Percentiles rank a stretch among this genome's conserved stretches.
These are phyloP conservation scores for Boletus rubescentipes DNA, from an alignment of 768 basidiomycete genomes.

Conservation along the genomic window DNA sequence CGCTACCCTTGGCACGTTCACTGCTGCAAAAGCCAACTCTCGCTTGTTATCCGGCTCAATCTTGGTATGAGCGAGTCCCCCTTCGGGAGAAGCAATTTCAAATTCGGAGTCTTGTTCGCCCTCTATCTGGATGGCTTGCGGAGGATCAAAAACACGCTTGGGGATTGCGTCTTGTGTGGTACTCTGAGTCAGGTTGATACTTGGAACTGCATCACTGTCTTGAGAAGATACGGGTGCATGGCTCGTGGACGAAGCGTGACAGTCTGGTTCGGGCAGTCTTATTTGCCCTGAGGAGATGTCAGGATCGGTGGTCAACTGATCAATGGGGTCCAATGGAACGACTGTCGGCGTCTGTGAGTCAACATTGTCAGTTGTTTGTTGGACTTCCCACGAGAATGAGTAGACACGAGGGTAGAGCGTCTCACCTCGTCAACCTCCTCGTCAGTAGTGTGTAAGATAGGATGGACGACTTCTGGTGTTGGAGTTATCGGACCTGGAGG, in stretches of 20 bases:
- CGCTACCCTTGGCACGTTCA: slow-evolving; percentile 59
- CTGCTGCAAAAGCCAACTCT: slow-evolving; percentile 49
- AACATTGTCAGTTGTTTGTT: neutral
- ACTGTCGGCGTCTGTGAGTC: neutral
- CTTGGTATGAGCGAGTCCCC: no score
- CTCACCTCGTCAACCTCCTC: neutral
- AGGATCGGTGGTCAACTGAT: neutral
- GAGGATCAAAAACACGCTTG: slow-evolving; percentile 50
- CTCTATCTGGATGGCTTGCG: slow-evolving; percentile 6
- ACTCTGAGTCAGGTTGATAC: slow-evolving; percentile 30
- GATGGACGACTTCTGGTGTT: neutral
- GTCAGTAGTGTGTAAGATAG: no score
- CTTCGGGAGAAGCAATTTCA: no score
- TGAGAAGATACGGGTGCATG: slow-evolving; percentile 5
- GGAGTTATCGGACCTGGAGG: neutral
- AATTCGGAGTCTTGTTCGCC: neutral
- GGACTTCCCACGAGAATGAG: neutral
- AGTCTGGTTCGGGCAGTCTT: neutral
- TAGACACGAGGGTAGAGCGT: neutral
- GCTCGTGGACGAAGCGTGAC: no score
- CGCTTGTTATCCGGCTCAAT: no score
- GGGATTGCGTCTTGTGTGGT: slow-evolving; percentile 49
- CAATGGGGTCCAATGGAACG: neutral
- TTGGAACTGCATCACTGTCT: slow-evolving; percentile 25
- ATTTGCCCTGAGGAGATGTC: neutral